Evolutionary conservation across 352 stramenopile species (phyloP), one percentile per base, ranked within the genome.

Genomic region (Phytophthora hybrid): DNA sequence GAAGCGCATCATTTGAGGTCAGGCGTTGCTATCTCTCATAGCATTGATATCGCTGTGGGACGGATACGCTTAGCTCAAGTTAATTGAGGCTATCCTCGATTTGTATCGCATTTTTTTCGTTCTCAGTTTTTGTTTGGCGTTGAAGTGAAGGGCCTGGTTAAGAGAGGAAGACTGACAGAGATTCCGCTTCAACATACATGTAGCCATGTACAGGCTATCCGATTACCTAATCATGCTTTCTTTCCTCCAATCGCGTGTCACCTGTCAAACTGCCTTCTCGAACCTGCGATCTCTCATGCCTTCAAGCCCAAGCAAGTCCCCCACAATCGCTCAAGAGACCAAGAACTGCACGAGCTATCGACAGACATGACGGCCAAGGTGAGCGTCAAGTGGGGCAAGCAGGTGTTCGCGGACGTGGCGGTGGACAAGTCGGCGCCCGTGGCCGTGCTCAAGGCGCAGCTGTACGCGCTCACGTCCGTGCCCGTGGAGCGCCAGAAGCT

Each of bases 341-440:
- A 31, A 31, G 26, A 2, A 5, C 26, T 31, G 23, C 23, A 31
- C 4, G 2, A 31, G 49, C 18, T 2, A 59, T 16, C 55, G 51
- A 47, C 16, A 66, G 29, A 85, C 53, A 87, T 79, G 69, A 90
- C 60, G 54, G 83, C 89, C 51, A 82, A 78, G 41, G 87, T 95
- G 57, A 93, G 76, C 67, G 78, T 97, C 71, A 97, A 97, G 79
- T 97, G 90, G 90, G 89, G 88, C 61, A 97, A 97, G 86, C 86
- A 95, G 69, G 69, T 93, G 47, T 95, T 92, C 70, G 59, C 73
- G 39, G 82, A 83, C 66, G 76, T 97, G 41, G 61, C 72, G 13
- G 78, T 97, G 58, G 87, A 97, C 79, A 93, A 93, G 68, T 55
- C 63, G 31, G 76, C 81, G 41, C 75, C 83, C 5, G 89, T 97